Conservation (phyloP, 768 basidiomycete species). For the Sarcomyxa edulis region DNA sequence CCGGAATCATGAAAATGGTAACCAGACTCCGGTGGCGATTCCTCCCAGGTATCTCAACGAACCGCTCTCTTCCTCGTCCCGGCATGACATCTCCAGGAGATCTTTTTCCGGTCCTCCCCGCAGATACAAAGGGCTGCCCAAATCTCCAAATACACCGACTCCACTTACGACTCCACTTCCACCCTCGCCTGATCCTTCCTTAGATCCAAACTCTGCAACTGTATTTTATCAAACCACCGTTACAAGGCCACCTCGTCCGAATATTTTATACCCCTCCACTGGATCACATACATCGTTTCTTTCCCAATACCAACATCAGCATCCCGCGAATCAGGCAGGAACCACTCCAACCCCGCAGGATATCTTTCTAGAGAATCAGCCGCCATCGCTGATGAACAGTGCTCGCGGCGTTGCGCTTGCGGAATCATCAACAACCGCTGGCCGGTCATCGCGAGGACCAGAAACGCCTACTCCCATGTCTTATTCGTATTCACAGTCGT, state of each 20-base stretch:
- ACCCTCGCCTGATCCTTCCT: constrained; percentile 41
- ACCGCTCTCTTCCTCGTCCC: constrained; percentile 22
- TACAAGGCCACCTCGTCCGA: constrained; percentile 41
- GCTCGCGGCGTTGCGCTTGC: constrained; percentile 17
- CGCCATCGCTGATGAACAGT: constrained; percentile 33
- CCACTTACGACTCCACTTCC: constrained; percentile 38
- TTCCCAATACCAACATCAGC: constrained; percentile 35
- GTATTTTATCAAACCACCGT: constrained; percentile 64
- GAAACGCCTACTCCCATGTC: constrained; percentile 36
- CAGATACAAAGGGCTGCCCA: constrained; percentile 30
- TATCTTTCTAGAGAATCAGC: constrained; percentile 36
- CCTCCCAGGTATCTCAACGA: constrained; percentile 18
- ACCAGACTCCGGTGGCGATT: constrained; percentile 16
- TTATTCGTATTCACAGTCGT: constrained; percentile 15
- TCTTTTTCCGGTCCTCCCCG: constrained; percentile 40
- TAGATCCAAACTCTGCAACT: constrained; percentile 43
- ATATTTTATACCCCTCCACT: constrained; percentile 39
- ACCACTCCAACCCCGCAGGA: constrained; percentile 30
- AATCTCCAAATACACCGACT: constrained; percentile 31
- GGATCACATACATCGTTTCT: constrained; percentile 36
- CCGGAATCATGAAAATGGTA: constrained; percentile 15
- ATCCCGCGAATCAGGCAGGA: constrained; percentile 15
- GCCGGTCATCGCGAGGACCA: constrained; percentile 26
- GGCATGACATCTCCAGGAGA: constrained; percentile 34
- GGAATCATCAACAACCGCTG: constrained; percentile 11